phyloP scores from a whole-genome alignment of 2,329 filamentous ascomycete species.

The Clonostachys solani region DNA sequence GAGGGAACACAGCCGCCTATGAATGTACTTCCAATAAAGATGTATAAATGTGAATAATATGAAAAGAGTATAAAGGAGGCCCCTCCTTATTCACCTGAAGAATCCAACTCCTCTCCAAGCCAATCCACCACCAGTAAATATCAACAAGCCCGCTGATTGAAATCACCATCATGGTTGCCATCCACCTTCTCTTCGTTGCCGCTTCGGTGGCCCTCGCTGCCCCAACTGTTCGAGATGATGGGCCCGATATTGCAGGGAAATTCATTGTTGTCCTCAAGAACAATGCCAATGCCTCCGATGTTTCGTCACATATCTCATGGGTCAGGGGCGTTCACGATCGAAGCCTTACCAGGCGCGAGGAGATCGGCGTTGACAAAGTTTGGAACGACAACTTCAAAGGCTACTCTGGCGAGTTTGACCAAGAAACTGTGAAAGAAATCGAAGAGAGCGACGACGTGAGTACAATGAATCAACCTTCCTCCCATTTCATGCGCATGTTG shows the following conservation, averaged over 20 bases:
- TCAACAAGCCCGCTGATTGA: no score
- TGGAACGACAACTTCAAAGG: slow-evolving; percentile 26
- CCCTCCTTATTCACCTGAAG: no score
- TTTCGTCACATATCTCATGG: slow-evolving; percentile 37
- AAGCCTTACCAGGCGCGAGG: slow-evolving; percentile 42
- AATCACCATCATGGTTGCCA: slow-evolving; percentile 8
- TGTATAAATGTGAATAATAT: no score
- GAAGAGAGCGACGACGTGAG: slow-evolving; percentile 35
- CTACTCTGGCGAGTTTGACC: slow-evolving; percentile 37
- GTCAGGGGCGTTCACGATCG: slow-evolving; percentile 50
- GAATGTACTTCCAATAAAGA: no score
- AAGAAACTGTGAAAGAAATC: slow-evolving; percentile 31
- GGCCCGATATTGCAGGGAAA: not conserved
- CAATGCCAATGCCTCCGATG: slow-evolving; percentile 29
- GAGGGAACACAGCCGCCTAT: no score
- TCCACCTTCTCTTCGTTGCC: slow-evolving; percentile 20
- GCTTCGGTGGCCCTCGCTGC: slow-evolving; percentile 21
- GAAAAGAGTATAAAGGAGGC: no score
- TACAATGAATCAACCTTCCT: not conserved
- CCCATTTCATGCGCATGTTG: not conserved
- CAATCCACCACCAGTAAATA: no score
- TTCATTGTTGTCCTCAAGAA: slow-evolving; percentile 62
- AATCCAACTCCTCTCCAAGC: no score
- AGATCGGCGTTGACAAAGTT: slow-evolving; percentile 24
- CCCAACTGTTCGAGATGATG: slow-evolving; percentile 15